Evolutionary conservation across 768 basidiomycete species (phyloP).

Genomic region (Fomitopsis serialis): DNA sequence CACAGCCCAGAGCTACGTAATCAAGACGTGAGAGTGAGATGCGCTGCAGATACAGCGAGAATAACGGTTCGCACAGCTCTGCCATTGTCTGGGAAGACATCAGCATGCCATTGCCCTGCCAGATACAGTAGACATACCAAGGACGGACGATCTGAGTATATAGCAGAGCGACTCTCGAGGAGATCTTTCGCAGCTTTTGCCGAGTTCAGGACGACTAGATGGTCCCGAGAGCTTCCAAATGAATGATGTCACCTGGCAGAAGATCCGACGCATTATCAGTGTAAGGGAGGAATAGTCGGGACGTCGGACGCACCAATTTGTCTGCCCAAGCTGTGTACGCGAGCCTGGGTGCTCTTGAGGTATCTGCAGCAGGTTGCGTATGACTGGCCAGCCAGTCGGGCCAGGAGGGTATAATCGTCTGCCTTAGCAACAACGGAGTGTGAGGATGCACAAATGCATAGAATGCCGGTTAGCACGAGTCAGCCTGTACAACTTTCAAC

Average conservation of each 20-base stretch:
- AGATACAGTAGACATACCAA: slow-evolving; percentile 20
- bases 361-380: slow-evolving; percentile 10
- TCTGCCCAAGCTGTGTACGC: slow-evolving; percentile 4
- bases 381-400: slow-evolving; percentile 6
- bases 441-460: too few species aligned
- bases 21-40: too few species aligned
- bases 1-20: too few species aligned
- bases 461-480: too few species aligned
- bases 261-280: not conserved
- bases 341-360: slow-evolving; percentile 4
- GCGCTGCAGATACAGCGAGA: too few species aligned
- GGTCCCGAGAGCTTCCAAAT: slow-evolving; percentile 13
- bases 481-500: too few species aligned
- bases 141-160: slow-evolving; percentile 31
- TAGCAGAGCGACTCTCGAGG: slow-evolving; percentile 30
- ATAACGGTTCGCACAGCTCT: not conserved
- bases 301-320: slow-evolving; percentile 5
- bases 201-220: slow-evolving; percentile 33
- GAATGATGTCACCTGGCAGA: slow-evolving; percentile 12
- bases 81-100: not conserved
- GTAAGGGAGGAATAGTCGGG: not conserved
- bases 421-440: too few species aligned
- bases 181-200: slow-evolving; percentile 32
- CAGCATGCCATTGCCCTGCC: too few species aligned
- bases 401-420: slow-evolving; percentile 10